Conservation (phyloP, 2,329 filamentous ascomycete genomes). For the Cercospora sesami region DNA sequence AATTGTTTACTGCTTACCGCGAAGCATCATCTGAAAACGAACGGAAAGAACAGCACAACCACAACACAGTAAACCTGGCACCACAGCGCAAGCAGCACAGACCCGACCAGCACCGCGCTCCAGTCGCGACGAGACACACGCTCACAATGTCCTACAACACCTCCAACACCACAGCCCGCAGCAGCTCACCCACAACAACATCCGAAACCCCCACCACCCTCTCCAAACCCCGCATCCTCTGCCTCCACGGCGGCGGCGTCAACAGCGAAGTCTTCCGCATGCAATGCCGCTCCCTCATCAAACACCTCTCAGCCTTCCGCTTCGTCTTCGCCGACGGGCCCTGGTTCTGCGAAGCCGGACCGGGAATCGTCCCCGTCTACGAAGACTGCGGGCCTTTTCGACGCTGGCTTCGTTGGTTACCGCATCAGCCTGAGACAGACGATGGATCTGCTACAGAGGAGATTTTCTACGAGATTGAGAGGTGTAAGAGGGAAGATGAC, state of each 20-base stretch:
- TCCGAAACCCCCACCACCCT: constrained; percentile 24
- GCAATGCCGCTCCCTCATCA: constrained; percentile 62
- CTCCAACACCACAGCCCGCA: not conserved
- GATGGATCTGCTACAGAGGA: constrained; percentile 51
- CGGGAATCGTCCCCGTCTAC: constrained; percentile 65
- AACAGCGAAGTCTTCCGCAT: constrained; percentile 68
- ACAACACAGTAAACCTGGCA: not conserved
- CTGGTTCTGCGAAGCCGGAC: constrained; percentile 61
- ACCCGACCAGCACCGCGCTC: not conserved
- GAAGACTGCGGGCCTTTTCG: constrained; percentile 65
- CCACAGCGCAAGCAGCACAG: not conserved
- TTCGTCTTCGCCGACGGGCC: constrained; percentile 72
- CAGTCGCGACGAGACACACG: not conserved
- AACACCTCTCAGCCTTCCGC: constrained; percentile 61
- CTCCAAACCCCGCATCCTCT: constrained; percentile 65
- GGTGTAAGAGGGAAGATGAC: constrained; percentile 49
- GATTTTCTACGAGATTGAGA: constrained; percentile 48
- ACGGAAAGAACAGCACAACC: not conserved
- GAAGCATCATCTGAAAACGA: not conserved
- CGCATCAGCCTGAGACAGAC: constrained; percentile 57
- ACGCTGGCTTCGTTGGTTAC: constrained; percentile 64
- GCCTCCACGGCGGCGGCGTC: constrained; percentile 77
- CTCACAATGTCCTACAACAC: not conserved
- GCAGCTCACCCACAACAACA: not conserved
- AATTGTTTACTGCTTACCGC: not conserved